phyloP scores from a whole-genome alignment of 2,329 filamentous ascomycete species.

The Clarireedia sp. region DNA sequence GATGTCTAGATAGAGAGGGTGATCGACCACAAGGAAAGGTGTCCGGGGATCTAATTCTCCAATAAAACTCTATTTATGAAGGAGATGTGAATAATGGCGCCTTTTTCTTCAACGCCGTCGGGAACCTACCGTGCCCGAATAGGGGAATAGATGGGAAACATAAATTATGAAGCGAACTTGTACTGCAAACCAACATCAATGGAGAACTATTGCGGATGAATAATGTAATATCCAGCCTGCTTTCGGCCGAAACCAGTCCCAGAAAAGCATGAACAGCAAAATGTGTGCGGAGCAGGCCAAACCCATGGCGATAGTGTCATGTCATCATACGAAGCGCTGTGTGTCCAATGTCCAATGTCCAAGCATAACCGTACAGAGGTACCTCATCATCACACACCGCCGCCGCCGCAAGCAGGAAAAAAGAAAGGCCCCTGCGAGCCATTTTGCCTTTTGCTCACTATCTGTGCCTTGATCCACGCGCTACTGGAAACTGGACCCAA shows the following conservation, averaged over 20 bases:
- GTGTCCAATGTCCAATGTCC: background rate
- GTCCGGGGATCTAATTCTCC: background rate
- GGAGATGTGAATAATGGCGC: background rate
- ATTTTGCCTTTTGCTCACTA: background rate
- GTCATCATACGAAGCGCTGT: background rate
- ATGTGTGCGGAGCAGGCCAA: background rate
- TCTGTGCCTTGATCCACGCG: slow-evolving; percentile 2
- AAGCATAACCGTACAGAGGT: background rate
- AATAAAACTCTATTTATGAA: background rate
- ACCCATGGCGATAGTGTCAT: background rate
- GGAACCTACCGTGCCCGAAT: background rate
- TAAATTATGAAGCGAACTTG: too few species aligned
- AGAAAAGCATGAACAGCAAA: background rate
- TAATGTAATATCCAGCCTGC: background rate
- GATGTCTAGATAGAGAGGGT: background rate
- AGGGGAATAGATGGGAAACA: background rate
- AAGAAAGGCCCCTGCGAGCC: slow-evolving; percentile 4
- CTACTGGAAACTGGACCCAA: background rate
- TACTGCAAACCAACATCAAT: too few species aligned
- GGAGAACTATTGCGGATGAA: too few species aligned
- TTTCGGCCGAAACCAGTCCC: background rate
- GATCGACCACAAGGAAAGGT: background rate
- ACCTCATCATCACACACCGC: slow-evolving; percentile 6
- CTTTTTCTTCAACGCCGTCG: background rate
- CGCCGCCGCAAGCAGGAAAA: background rate